These are phyloP conservation scores for Geotrichum histeridarum DNA, from an alignment of 1,139 yeast species.

Conservation along the genomic window DNA sequence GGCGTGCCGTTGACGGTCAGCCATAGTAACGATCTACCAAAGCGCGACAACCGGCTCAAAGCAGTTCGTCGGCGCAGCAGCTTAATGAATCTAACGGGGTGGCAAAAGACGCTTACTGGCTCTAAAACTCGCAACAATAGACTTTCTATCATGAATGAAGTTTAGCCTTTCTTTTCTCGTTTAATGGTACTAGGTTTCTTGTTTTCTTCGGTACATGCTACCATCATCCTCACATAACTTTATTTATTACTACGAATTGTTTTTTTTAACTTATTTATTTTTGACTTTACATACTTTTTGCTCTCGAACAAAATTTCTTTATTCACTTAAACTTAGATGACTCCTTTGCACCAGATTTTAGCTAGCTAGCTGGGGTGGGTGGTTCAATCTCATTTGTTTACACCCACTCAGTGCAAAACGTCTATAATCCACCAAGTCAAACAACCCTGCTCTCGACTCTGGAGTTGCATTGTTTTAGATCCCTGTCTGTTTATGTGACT, in stretches of 20 bases:
- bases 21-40: neutral
- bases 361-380: no score
- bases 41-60: neutral
- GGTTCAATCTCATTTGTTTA: no score
- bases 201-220: neutral
- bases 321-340: neutral
- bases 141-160: slow-evolving; percentile 3
- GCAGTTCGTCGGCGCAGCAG: slow-evolving; percentile 6
- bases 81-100: neutral
- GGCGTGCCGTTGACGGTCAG: no score
- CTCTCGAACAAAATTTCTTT: neutral
- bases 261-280: neutral
- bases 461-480: no score
- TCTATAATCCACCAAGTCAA: no score
- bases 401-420: no score
- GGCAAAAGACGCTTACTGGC: neutral
- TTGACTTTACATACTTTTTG: neutral
- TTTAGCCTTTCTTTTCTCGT: neutral
- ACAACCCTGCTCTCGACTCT: no score
- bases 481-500: no score
- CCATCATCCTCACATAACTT: neutral
- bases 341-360: no score
- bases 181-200: neutral
- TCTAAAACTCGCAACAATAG: neutral
- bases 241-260: neutral